Percentiles rank a stretch among this genome's conserved stretches.
phyloP scores from a whole-genome alignment of 176 grass and related monocot genomes.

The Metroxylon sagu region DNA sequence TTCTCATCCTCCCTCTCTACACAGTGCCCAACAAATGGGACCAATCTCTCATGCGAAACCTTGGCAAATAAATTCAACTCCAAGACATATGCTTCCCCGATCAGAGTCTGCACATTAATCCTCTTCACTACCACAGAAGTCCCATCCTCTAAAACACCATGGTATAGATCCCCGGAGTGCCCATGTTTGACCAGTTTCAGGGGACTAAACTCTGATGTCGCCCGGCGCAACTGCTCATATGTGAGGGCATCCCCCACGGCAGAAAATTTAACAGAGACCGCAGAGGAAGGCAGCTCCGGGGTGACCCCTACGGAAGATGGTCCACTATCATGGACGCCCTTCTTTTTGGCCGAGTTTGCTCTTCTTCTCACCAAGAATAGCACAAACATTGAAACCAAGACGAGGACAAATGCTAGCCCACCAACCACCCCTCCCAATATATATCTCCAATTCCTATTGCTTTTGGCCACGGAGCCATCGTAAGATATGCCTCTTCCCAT shows the following conservation, averaged over 20 bases:
- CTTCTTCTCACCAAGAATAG: conserved; percentile 31
- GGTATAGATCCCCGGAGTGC: conserved; percentile 62
- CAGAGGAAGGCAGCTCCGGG: conserved; percentile 16
- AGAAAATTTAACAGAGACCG: conserved; percentile 20
- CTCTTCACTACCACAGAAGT: conserved; percentile 58
- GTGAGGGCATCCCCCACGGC: conserved; percentile 38
- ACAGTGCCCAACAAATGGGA: conserved; percentile 60
- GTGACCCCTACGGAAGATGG: conserved; percentile 32
- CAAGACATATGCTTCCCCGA: conserved; percentile 26
- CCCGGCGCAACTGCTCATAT: conserved; percentile 56
- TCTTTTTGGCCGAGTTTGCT: conserved; percentile 24
- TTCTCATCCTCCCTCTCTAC: conserved; percentile 42
- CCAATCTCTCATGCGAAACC: conserved; percentile 41
- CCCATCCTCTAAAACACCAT: conserved; percentile 51
- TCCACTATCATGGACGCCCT: conserved; percentile 33
- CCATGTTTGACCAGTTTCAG: conserved; percentile 62
- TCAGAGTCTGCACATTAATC: conserved; percentile 22
- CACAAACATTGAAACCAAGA: conserved; percentile 20
- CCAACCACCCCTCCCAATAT: conserved; percentile 42
- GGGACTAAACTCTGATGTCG: conserved; percentile 42
- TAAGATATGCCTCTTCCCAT: conserved; percentile 21
- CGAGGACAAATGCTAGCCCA: conserved; percentile 25
- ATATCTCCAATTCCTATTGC: conserved; percentile 31
- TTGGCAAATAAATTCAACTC: conserved; percentile 51
- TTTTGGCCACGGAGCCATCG: conserved; percentile 5